These are phyloP conservation scores for Hirsutella minnesotensis DNA, from an alignment of 2,329 filamentous ascomycete genomes.

Conservation along the genomic window DNA sequence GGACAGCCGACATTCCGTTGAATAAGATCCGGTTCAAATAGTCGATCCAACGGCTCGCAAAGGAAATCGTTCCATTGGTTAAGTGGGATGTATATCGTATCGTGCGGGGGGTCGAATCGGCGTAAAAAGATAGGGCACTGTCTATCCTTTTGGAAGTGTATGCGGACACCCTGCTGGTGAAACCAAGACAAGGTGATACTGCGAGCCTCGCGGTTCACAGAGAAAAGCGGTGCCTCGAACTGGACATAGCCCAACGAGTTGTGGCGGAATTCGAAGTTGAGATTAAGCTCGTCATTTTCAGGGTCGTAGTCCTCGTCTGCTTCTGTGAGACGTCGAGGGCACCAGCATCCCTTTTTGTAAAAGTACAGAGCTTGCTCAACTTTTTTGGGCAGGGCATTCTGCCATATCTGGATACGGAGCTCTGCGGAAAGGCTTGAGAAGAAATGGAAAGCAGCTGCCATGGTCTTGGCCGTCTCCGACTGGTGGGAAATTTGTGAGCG, in stretches of 20 bases:
- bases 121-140: constrained; percentile 2
- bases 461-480: background rate
- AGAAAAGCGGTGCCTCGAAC: constrained; percentile 6
- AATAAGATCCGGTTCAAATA: background rate
- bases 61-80: constrained; percentile 9
- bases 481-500: background rate
- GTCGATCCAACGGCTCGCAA: constrained; percentile 1
- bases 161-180: background rate
- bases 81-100: constrained; percentile 5
- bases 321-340: background rate
- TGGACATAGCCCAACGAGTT: constrained; percentile 5
- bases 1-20: constrained; percentile 2
- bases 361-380: constrained; percentile 9
- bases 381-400: constrained; percentile 4
- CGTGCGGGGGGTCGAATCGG: background rate
- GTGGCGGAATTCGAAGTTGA: constrained; percentile 3
- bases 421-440: constrained; percentile 14
- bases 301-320: constrained; percentile 4
- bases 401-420: constrained; percentile 14
- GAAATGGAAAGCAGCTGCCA: constrained; percentile 6
- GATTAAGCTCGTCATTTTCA: background rate
- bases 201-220: constrained; percentile 12
- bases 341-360: constrained; percentile 9
- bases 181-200: constrained; percentile 9
- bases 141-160: background rate